These are phyloP conservation scores for Backusella sp. DNA, from an alignment of 192 early-diverging fungal species.

Conservation along the genomic window DNA sequence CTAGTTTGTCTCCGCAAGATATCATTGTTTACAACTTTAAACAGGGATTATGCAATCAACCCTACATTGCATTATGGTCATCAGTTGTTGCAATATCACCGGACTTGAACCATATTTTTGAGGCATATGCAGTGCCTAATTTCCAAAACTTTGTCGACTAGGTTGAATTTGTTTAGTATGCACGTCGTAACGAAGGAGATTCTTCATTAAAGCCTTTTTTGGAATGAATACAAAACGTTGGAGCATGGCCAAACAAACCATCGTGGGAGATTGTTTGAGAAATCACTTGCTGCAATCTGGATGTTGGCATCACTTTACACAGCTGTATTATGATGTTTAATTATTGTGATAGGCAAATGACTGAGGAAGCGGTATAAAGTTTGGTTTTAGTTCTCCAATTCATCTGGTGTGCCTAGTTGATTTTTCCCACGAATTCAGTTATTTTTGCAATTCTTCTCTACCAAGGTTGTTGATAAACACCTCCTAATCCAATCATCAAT, in stretches of 20 bases:
- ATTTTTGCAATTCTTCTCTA: conserved; percentile 5
- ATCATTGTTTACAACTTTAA: conserved; percentile 2
- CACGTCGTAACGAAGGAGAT: neutral
- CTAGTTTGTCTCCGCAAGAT: neutral
- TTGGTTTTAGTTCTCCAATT: neutral
- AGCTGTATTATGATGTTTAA: neutral
- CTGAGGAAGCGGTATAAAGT: neutral
- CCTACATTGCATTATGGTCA: neutral
- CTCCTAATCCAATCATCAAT: conserved; percentile 9
- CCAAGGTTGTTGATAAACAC: neutral
- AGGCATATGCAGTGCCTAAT: neutral
- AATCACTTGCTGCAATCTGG: neutral
- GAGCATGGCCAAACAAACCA: neutral
- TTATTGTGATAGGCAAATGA: neutral
- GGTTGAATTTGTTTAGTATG: neutral
- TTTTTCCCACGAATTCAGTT: conserved; percentile 5
- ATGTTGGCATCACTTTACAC: neutral
- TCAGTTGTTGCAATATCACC: neutral
- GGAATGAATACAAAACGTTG: neutral
- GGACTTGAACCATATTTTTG: neutral
- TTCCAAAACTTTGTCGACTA: neutral
- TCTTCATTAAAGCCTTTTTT: neutral
- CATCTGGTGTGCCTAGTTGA: neutral
- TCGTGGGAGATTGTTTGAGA: neutral
- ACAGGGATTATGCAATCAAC: neutral